Evolutionary conservation across 1,284 basidiomycete genomes (phyloP).

Genomic region (Fomitopsis palustris): DNA sequence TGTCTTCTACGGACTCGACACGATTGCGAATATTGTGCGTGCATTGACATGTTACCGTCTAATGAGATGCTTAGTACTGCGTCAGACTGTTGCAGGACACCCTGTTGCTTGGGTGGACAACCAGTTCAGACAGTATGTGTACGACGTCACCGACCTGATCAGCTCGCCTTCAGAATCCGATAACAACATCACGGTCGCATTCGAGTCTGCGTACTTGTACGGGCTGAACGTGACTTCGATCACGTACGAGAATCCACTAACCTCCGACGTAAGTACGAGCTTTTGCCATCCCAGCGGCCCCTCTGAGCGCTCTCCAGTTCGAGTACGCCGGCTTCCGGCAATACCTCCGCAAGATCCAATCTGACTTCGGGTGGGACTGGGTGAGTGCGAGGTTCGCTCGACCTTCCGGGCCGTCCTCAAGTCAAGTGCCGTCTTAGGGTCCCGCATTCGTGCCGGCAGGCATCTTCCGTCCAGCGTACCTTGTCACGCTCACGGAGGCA

Average conservation of each 20-base stretch:
- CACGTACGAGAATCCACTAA: conserved; percentile 42
- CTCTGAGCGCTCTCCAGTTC: conserved; percentile 25
- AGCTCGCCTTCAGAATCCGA: conserved; percentile 26
- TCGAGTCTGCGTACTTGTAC: conserved; percentile 53
- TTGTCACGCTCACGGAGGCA: conserved; percentile 37
- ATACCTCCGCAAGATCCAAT: conserved; percentile 49
- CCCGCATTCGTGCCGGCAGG: conserved; percentile 56
- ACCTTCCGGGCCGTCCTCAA: neutral
- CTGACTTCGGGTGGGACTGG: conserved; percentile 63
- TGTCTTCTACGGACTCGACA: conserved; percentile 61
- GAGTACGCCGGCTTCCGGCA: conserved; percentile 48
- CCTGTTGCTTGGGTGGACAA: conserved; percentile 57
- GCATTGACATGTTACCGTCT: neutral
- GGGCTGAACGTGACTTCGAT: conserved; percentile 48
- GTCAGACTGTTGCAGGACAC: conserved; percentile 47
- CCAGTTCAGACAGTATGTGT: conserved; percentile 53
- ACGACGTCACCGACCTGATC: conserved; percentile 45
- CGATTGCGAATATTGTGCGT: conserved; percentile 49
- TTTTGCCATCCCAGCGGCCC: neutral
- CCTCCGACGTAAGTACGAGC: conserved; percentile 21
- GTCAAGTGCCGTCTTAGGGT: conserved; percentile 32
- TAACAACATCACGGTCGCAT: conserved; percentile 45
- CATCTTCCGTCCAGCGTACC: conserved; percentile 50
- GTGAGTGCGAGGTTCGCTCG: conserved; percentile 24
- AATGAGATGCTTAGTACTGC: neutral